Conservation (phyloP, 2,329 filamentous ascomycete genomes). For the Camillea tinctor region DNA sequence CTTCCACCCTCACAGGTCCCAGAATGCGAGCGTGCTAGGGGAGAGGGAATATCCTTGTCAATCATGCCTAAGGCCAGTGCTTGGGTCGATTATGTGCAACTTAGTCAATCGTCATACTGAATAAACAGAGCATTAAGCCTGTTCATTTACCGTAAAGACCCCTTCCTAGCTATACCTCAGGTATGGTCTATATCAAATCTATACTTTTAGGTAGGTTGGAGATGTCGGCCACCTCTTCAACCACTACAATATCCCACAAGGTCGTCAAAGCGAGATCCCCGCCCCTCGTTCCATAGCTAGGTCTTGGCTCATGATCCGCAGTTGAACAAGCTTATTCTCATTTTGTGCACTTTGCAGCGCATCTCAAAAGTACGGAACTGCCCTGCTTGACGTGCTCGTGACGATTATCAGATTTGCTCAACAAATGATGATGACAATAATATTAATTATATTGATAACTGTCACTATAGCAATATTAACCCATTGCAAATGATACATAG, state of each 20-base stretch:
- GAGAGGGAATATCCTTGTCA: constrained; percentile 15
- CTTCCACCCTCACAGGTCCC: constrained; percentile 25
- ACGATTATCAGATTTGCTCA: neutral
- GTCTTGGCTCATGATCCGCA: neutral
- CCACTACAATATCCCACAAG: neutral
- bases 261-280: neutral
- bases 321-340: neutral
- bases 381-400: neutral
- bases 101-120: constrained; percentile 2
- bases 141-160: constrained; percentile 1
- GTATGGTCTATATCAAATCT: too few species aligned
- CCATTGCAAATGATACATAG: too few species aligned
- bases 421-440: neutral
- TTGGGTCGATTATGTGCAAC: constrained; percentile 15
- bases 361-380: neutral
- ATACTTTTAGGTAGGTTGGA: too few species aligned
- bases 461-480: too few species aligned
- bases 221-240: too few species aligned
- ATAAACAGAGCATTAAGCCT: constrained; percentile 1
- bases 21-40: constrained; percentile 23
- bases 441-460: too few species aligned
- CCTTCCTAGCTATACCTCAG: neutral
- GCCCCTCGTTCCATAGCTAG: neutral
- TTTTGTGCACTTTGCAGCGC: neutral
- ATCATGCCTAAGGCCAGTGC: constrained; percentile 13